Base-by-base conservation (phyloP, 352 stramenopile genomes). In the Pythium insidiosum region DNA sequence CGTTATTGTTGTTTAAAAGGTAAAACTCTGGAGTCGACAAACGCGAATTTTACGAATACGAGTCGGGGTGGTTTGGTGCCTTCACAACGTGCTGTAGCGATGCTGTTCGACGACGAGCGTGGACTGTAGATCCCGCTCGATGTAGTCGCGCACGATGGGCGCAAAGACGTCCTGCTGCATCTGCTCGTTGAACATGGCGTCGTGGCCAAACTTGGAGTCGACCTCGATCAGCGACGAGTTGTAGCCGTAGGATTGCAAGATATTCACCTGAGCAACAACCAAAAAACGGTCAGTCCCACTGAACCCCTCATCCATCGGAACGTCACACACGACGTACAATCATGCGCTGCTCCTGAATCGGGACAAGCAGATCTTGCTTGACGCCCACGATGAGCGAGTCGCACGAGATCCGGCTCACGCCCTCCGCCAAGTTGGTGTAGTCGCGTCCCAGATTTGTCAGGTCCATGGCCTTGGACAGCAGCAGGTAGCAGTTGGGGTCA, bases 391-490 rank as follows among this genome's bases (percentile, higher is more conserved):
- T 61, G 33, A 93, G 53, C 15, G 71, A 73, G 34, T 84, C 63
- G 36, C 53, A 61, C 28, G 55, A 63, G 52, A 92, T 92, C 48
- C 78, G 72, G 34, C 69, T 77, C 33, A 84, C 71, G 22, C 79
- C 81, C 19, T 84, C 73, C 12, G 77, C 76, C 46, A 94, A 41
- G 40, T 90, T 87, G 7, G 64, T 62, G 42, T 68, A 76, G 6
- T 69, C 69, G 23, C 77, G 70, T 2, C 77, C 82, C 16, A 95
- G 35, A 44, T 92, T 87, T 22, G 72, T 84, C 36, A 94, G 52
- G 26, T 95, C 84, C 78, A 93, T 94, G 16, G 75, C 75, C 54
- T 94, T 90, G 24, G 82, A 94, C 13, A 94, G 61, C 51, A 93
- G 50, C 42, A 95, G 40, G 56, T 95, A 95, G 63, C 82, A 93